Percentiles rank a stretch among this genome's conserved stretches.
Evolutionary conservation across 441 rosid species (phyloP).

Genomic region (Bruguiera hainesii): DNA sequence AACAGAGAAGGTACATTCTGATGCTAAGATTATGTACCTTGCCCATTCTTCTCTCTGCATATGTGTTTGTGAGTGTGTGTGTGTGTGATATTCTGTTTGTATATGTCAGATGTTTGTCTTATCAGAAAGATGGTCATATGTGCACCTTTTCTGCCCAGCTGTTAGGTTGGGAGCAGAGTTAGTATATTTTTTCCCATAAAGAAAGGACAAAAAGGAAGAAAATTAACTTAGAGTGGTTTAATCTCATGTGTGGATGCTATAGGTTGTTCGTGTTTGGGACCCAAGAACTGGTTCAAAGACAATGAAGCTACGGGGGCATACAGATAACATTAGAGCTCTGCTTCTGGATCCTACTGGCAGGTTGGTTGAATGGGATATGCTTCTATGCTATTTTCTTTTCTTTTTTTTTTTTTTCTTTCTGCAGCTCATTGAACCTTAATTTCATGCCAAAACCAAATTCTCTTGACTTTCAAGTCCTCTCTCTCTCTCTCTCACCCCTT

Average conservation of each 20-base stretch:
- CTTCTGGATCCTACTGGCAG: slow-evolving; percentile 95
- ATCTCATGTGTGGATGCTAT: slow-evolving; percentile 22
- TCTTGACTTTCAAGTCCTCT: no score
- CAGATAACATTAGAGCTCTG: slow-evolving; percentile 91
- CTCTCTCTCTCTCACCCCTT: no score
- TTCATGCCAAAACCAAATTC: not conserved
- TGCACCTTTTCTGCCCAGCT: not conserved
- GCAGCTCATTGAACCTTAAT: not conserved
- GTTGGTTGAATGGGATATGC: slow-evolving; percentile 35
- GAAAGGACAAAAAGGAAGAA: not conserved
- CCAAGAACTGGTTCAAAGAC: slow-evolving; percentile 95
- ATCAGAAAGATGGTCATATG: not conserved
- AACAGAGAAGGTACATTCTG: slow-evolving; percentile 81
- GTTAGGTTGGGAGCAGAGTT: not conserved
- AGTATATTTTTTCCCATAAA: not conserved
- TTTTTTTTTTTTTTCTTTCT: not conserved
- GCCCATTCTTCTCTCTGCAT: no score
- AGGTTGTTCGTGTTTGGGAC: slow-evolving; percentile 99
- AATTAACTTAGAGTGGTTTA: not conserved
- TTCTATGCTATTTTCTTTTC: not conserved
- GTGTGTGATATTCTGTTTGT: no score
- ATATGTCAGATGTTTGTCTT: no score
- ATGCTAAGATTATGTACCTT: not conserved
- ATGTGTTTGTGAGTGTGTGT: no score
- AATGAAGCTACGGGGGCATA: slow-evolving; percentile 95